Evolutionary conservation across 2,329 filamentous ascomycete species (phyloP), one percentile per base, ranked within the genome.

Genomic region (Diaporthe sp.): DNA sequence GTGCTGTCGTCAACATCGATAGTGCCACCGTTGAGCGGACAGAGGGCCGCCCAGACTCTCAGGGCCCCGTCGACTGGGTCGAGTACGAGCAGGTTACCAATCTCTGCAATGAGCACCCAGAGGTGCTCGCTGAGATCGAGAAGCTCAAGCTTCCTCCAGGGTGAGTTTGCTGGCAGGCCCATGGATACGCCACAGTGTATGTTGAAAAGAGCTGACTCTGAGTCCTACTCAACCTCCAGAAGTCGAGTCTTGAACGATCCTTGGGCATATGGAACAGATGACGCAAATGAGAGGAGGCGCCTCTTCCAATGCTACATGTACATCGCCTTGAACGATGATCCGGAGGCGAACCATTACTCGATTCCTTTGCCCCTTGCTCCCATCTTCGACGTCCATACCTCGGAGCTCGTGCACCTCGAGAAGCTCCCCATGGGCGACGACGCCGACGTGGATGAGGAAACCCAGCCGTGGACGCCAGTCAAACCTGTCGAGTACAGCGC

Each of bases 91-190:
- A 60, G 22, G 6, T 60, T 6, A 37, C 57, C 34, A 60, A 39
- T 60, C 31, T 22, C 19, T 60, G 57, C 22, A 60, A 37, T 17
- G 34, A 60, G 19, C 31, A 60, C 10, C 57, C 57, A 10, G 57
- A 60, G 19, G 57, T 60, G 10, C 31, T 60, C 19, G 57, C 57
- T 19, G 57, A 60, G 57, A 37, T 60, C 19, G 17, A 58, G 55
- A 58, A 58, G 55, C 55, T 58, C 55, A 58, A 34, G 31, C 55
- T 58, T 58, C 55, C 55, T 58, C 55, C 55, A 34, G 31, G 55
- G 55, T 37, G 31, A 37, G 55, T 58, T 22, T 34, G 10, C 15
- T 58, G 55, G 31, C 31, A 19, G 17, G 17, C 4, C 9, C 2
- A 31, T 17, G 15, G 5, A 37, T 22, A 8, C 17, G 31, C 8